phyloP scores from a whole-genome alignment of 1,139 yeast species.

The Yamadazyma diddensiae region DNA sequence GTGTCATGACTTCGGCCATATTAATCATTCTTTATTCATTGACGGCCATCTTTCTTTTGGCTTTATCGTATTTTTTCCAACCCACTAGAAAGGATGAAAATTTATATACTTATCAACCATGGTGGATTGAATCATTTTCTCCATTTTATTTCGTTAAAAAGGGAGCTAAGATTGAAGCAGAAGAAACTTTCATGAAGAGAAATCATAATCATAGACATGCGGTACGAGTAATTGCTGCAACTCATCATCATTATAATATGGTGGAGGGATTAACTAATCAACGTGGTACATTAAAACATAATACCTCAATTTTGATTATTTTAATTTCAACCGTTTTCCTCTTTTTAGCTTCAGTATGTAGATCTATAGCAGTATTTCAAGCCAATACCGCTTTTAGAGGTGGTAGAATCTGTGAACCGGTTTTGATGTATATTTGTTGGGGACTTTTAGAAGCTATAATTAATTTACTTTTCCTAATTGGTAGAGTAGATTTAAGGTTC shows the following conservation, averaged over 20 bases:
- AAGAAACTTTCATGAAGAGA: constrained; percentile 39
- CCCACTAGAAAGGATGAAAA: constrained; percentile 41
- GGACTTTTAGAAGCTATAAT: constrained; percentile 36
- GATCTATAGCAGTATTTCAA: constrained; percentile 32
- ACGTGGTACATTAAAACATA: constrained; percentile 38
- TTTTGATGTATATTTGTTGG: constrained; percentile 36
- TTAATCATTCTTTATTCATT: constrained; percentile 32
- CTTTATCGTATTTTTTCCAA: constrained; percentile 36
- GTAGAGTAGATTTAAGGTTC: constrained; percentile 45
- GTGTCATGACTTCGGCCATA: constrained; percentile 29
- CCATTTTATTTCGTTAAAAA: constrained; percentile 38
- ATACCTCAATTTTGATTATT: constrained; percentile 29
- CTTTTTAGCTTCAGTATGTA: constrained; percentile 27
- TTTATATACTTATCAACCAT: constrained; percentile 43
- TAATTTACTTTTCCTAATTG: constrained; percentile 34
- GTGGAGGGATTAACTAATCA: constrained; percentile 39
- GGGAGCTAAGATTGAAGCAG: constrained; percentile 35
- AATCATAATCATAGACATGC: constrained; percentile 43
- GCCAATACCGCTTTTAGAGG: constrained; percentile 17
- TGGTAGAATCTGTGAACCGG: constrained; percentile 21
- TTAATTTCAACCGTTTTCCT: constrained; percentile 28
- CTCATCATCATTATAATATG: constrained; percentile 39
- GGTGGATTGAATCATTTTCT: constrained; percentile 44
- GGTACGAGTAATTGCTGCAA: constrained; percentile 41
- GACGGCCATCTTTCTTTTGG: constrained; percentile 32